A percentile compares a stretch with the other conserved stretches of the same genome.
These are phyloP conservation scores for Cryptosporidium baileyi DNA, from an alignment of 169 alveolate genomes.

Conservation along the genomic window DNA sequence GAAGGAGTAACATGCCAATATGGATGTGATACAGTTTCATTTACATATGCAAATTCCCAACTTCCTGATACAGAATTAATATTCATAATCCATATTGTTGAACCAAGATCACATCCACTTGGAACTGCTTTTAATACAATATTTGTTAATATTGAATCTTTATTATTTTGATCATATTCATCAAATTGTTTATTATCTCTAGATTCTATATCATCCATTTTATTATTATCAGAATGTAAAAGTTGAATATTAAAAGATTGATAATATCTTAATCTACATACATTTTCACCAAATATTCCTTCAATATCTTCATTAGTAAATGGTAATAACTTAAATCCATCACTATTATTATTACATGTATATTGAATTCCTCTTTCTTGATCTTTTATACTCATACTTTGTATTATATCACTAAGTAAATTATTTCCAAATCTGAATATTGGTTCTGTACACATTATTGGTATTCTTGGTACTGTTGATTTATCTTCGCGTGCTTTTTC, in stretches of 20 bases:
- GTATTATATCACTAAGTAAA: conserved; percentile 32
- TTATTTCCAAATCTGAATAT: conserved; percentile 50
- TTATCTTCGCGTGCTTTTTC: no score
- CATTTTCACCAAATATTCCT: conserved; percentile 60
- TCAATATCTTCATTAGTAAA: conserved; percentile 44
- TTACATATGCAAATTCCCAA: conserved; percentile 51
- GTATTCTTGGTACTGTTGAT: background rate
- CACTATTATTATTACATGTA: conserved; percentile 22
- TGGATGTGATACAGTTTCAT: conserved; percentile 33
- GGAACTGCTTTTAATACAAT: conserved; percentile 51
- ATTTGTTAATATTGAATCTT: background rate
- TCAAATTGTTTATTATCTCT: no score
- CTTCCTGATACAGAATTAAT: conserved; percentile 13
- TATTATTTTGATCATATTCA: background rate
- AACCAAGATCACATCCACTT: conserved; percentile 52
- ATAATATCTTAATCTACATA: conserved; percentile 60
- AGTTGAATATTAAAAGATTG: conserved; percentile 54
- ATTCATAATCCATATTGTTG: conserved; percentile 57
- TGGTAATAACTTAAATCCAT: conserved; percentile 19
- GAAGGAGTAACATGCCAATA: conserved; percentile 71
- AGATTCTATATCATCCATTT: no score
- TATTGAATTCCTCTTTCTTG: conserved; percentile 61
- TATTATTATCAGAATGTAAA: background rate
- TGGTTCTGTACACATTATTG: conserved; percentile 63
- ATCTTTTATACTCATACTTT: conserved; percentile 42